Evolutionary conservation across 257 asterid species (phyloP).

Genomic region (Catharanthus roseus): DNA sequence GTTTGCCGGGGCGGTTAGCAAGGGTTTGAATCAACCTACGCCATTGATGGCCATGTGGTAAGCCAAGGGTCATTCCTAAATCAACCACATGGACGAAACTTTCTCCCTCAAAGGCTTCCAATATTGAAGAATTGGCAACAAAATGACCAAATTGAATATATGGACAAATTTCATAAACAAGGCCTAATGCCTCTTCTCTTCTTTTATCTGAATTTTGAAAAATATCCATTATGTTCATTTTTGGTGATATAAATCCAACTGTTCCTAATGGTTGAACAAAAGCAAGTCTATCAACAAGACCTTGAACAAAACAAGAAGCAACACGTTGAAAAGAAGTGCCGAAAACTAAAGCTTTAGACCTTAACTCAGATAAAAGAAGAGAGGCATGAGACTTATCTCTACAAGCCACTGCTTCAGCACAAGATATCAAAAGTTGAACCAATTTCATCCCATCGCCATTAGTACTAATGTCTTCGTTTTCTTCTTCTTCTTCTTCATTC

Average conservation of each 20-base stretch:
- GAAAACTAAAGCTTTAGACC: slow-evolving; percentile 55
- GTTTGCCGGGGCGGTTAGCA: slow-evolving; percentile 32
- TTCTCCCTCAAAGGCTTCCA: slow-evolving; percentile 96
- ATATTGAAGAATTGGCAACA: slow-evolving; percentile 53
- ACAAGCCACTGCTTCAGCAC: slow-evolving; percentile 79
- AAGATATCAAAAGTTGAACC: slow-evolving; percentile 59
- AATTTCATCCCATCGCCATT: slow-evolving; percentile 41
- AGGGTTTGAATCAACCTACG: slow-evolving; percentile 47
- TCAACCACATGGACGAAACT: slow-evolving; percentile 72
- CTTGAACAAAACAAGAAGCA: slow-evolving; percentile 75
- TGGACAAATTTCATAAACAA: slow-evolving; percentile 58
- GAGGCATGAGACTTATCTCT: slow-evolving; percentile 67
- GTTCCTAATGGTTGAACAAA: slow-evolving; percentile 68
- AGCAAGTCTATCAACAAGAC: slow-evolving; percentile 56
- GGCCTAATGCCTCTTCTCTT: slow-evolving; percentile 46
- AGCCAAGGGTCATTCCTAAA: slow-evolving; percentile 62
- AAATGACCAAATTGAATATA: slow-evolving; percentile 66
- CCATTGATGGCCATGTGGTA: slow-evolving; percentile 75
- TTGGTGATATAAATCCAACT: slow-evolving; percentile 40
- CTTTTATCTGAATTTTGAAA: slow-evolving; percentile 37
- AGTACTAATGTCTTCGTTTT: too few relatives aligned
- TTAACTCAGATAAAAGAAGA: slow-evolving; percentile 45
- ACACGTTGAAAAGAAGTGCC: slow-evolving; percentile 80
- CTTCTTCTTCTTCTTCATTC: background rate
- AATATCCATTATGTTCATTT: slow-evolving; percentile 30